A percentile compares a stretch with the other conserved stretches of the same genome.
These are phyloP conservation scores for Pyricularia pennisetigena DNA, from an alignment of 2,329 filamentous ascomycete species.

Conservation along the genomic window DNA sequence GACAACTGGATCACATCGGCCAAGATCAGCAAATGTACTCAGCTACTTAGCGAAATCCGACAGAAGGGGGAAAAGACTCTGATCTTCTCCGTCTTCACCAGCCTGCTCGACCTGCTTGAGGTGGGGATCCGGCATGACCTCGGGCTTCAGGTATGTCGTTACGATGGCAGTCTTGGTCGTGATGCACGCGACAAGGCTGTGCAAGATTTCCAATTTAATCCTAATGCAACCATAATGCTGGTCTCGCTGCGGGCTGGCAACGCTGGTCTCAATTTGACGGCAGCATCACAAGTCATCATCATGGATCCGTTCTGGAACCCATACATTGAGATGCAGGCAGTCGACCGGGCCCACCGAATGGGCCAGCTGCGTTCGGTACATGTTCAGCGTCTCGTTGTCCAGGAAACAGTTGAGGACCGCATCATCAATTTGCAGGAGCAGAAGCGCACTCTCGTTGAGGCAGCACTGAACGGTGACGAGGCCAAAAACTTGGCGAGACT, in stretches of 20 bases:
- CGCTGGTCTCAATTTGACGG: slow-evolving; percentile 75
- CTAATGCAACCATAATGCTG: slow-evolving; percentile 58
- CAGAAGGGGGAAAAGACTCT: slow-evolving; percentile 61
- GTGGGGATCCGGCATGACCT: slow-evolving; percentile 51
- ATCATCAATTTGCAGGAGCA: slow-evolving; percentile 70
- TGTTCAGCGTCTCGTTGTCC: slow-evolving; percentile 70
- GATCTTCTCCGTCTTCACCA: slow-evolving; percentile 75
- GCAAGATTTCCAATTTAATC: slow-evolving; percentile 50
- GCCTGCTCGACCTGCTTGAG: slow-evolving; percentile 67
- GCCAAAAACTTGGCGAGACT: slow-evolving; percentile 58
- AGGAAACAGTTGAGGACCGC: slow-evolving; percentile 76
- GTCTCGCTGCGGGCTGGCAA: slow-evolving; percentile 75
- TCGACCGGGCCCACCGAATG: slow-evolving; percentile 82
- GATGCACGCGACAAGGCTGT: slow-evolving; percentile 57
- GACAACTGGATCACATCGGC: slow-evolving; percentile 65
- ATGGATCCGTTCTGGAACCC: slow-evolving; percentile 95
- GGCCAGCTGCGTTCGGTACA: slow-evolving; percentile 66
- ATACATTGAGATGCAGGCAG: slow-evolving; percentile 83
- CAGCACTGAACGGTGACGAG: slow-evolving; percentile 69
- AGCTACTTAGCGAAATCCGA: slow-evolving; percentile 44
- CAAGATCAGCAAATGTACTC: slow-evolving; percentile 61
- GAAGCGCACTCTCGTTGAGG: slow-evolving; percentile 68
- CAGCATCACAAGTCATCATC: slow-evolving; percentile 77
- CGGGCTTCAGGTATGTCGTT: slow-evolving; percentile 52
- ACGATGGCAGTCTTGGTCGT: slow-evolving; percentile 67